phyloP scores from a whole-genome alignment of 805 yeast genomes.

The Suhomyces faveliae region DNA sequence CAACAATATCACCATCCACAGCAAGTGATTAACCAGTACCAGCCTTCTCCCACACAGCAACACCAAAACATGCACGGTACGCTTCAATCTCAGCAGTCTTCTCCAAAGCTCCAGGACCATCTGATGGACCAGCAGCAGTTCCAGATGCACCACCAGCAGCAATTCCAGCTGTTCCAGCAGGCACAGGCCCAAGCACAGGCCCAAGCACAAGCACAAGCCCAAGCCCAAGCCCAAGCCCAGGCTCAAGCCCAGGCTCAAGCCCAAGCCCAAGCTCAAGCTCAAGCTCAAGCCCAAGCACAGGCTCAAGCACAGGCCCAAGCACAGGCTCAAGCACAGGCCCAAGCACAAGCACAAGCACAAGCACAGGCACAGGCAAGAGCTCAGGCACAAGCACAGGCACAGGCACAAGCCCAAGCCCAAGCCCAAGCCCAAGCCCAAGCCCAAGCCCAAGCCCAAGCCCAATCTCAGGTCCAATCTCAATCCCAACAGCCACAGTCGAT shows the following conservation, averaged over 20 bases:
- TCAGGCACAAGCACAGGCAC: slow-evolving; percentile 2
- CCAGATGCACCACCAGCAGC: slow-evolving; percentile 10
- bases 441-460: slow-evolving; percentile 6
- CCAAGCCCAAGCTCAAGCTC: slow-evolving; percentile 6
- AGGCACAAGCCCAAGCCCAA: slow-evolving; percentile 8
- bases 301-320: slow-evolving; percentile 21
- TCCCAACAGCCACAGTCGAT: slow-evolving; percentile 19
- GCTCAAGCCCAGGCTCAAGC: slow-evolving; percentile 5
- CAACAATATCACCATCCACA: slow-evolving; percentile 15
- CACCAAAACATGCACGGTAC: slow-evolving; percentile 10
- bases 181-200: slow-evolving; percentile 18
- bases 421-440: slow-evolving; percentile 12
- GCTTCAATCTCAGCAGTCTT: slow-evolving; percentile 13
- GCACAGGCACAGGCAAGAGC: slow-evolving; percentile 1
- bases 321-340: slow-evolving; percentile 12
- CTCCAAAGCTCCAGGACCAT: slow-evolving; percentile 13
- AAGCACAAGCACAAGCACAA: slow-evolving; percentile 5
- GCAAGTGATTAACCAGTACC: slow-evolving; percentile 15
- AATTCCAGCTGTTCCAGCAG: slow-evolving; percentile 11
- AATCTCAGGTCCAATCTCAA: slow-evolving; percentile 3
- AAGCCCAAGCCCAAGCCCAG: slow-evolving; percentile 3
- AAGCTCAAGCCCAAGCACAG: slow-evolving; percentile 12
- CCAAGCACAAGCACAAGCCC: slow-evolving; percentile 15
- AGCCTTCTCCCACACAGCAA: slow-evolving; percentile 15
- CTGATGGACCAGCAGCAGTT: slow-evolving; percentile 11